Base-by-base conservation (phyloP, 768 basidiomycete species). In the Erythrobasidium yunnanense region DNA sequence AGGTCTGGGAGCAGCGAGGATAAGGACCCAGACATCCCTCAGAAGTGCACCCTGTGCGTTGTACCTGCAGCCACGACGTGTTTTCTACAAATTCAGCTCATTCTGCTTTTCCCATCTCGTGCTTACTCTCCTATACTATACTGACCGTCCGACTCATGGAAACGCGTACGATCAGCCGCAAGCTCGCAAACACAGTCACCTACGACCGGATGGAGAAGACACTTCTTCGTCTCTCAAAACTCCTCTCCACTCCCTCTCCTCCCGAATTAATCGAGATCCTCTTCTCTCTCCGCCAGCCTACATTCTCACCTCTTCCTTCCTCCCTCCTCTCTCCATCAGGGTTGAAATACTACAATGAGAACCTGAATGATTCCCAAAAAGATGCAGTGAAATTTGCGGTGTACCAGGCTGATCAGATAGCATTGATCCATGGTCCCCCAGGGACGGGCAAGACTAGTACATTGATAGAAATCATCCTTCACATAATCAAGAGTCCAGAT, bases 361-460 rank as follows among this genome's bases (percentile, higher is more conserved):
- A 78, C 0, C 78, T 97, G 60, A 97, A 99, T 74, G 77, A 80
- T 0, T 88, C 87, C 71, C 95, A 99, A 74, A 84, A 85, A 74
- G 80, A 82, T 13, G 93, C 92, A 0, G 83, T 97, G 32, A 79
- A 77, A 55, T 91, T 95, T 72, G 85, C 86, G n/a, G 76, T 99
- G 4, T 8, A 18, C 0, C 83, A 83, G 68, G 83, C 87, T 0
- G 80, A 82, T 3, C 86, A 93, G 74, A 82, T 96, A 0, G 89
- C 88, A 0, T 89, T 90, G 71, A 90, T 99, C 25, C 92, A 97
- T 73, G 95, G 95, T 0, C 95, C 95, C n/a, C 95, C 95, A 67
- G 93, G 93, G 0, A 93, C 91, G 1, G 93, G 93, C 5, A 97
- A 97, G 79, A 99, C 93, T 0, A 88, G 90, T 70, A 95, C 93